Evolutionary conservation across 2,329 filamentous ascomycete genomes (phyloP).

Genomic region (Colletotrichum musae): DNA sequence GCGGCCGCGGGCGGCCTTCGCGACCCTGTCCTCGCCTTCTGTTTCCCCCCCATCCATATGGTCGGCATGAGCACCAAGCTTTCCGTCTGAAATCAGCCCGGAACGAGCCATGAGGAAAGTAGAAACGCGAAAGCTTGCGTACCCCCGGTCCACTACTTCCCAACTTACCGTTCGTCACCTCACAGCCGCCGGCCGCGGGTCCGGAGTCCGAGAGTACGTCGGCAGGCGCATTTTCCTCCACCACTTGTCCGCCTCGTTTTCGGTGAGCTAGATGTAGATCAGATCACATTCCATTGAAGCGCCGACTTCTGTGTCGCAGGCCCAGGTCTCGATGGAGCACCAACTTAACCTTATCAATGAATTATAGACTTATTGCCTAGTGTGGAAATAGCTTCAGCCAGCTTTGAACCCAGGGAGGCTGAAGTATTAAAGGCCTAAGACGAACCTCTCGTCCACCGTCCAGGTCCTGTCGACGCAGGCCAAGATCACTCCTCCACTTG

Average conservation of each 20-base stretch:
- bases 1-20: neutral
- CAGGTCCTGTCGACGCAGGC: no score
- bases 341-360: constrained; percentile 22
- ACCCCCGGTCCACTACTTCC: no score
- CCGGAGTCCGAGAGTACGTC: neutral
- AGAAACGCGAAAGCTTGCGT: neutral
- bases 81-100: constrained; percentile 7
- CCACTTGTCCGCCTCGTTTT: constrained; percentile 10
- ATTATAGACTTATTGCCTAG: constrained; percentile 10
- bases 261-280: neutral
- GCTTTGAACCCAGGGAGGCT: no score
- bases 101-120: neutral
- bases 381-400: neutral
- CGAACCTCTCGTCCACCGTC: no score
- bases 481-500: neutral
- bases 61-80: neutral
- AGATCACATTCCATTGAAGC: constrained; percentile 1
- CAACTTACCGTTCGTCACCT: neutral
- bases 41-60: neutral
- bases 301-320: neutral
- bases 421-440: no score
- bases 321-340: constrained; percentile 7
- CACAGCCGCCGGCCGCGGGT: neutral
- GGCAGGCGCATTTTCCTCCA: neutral
- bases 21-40: neutral